Conservation (phyloP, 129 eudicot species). For the Flaveria ramosissima region DNA sequence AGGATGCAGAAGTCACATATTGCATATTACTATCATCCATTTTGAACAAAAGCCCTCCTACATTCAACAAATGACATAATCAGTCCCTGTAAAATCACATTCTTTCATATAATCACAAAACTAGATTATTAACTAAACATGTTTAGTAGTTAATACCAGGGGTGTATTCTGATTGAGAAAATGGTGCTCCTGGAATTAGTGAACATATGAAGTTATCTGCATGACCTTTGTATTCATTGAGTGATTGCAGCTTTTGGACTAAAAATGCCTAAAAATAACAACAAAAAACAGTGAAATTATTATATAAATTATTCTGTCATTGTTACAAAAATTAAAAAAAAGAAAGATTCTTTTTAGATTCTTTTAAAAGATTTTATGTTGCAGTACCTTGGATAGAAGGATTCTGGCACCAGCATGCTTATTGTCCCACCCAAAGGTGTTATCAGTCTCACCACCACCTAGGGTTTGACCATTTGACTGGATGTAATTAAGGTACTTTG, state of each 20-base stretch:
- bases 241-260: conserved; percentile 79
- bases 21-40: conserved; percentile 94
- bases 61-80: neutral
- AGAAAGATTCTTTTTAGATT: neutral
- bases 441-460: conserved; percentile 85
- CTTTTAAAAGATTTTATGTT: neutral
- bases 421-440: conserved; percentile 98
- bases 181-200: conserved; percentile 79
- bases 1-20: conserved; percentile 94
- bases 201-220: conserved; percentile 95
- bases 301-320: no score
- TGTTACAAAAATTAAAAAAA: neutral
- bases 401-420: conserved; percentile 98
- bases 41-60: conserved; percentile 93
- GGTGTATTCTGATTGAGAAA: conserved; percentile 72
- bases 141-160: conserved; percentile 48
- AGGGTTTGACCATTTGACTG: conserved; percentile 79
- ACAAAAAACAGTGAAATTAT: no score
- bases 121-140: neutral
- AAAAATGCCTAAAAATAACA: conserved; percentile 63
- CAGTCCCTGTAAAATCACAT: neutral
- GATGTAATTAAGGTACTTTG: conserved; percentile 71
- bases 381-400: conserved; percentile 83
- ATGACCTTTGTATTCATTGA: conserved; percentile 94
- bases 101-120: neutral